Base-by-base conservation (phyloP, 116 monocot species). In the Phalaenopsis hybrid region DNA sequence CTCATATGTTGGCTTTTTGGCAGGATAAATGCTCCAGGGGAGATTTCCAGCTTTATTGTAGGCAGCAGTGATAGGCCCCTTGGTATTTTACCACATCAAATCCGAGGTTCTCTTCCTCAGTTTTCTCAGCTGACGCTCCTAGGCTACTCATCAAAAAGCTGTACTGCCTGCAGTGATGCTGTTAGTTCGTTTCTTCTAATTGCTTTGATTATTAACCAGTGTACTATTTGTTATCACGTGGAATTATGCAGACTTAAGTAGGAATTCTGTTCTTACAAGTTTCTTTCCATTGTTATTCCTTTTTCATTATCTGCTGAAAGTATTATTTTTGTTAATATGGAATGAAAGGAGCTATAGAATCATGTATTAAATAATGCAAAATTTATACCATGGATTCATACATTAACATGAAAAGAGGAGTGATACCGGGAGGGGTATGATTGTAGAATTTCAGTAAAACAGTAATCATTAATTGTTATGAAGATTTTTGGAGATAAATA, bases 1-100 rank as follows among this genome's bases (percentile, higher is more conserved):
- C 16, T 44, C 75, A 75, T 18, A 9, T 9, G 10, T 44, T 75
- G 33, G 28, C 15, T 78, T 70, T 5, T 80, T 85, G 85, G 45
- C 84, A 98, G 98, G 82, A 88, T 95, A 76, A 73, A 90, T 86
- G 98, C 98, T 84, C 86, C 86, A 52, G 98, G 89, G 82, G 98
- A 98, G 81, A 87, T 85, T 79, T 81, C 89, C 10, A 87, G 41
- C 79, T 88, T 91, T 28, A 80, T 80, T 57, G 51, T 81, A 13
- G 78, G 84, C 45, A 85, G 75, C 45, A 81, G 76, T 78, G 93
- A 92, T 57, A 84, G 83, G 75, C 90, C 95, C 59, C 84, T 93
- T 69, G 98, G 98, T 57, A 90, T 98, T 75, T 87, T 95, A 74
- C 98, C 98, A 23, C 98, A 98, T 85, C 98, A 98, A 79, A 95